phyloP scores from a whole-genome alignment of 2,329 filamentous ascomycete species.

The Zasmidium citrigriseum region DNA sequence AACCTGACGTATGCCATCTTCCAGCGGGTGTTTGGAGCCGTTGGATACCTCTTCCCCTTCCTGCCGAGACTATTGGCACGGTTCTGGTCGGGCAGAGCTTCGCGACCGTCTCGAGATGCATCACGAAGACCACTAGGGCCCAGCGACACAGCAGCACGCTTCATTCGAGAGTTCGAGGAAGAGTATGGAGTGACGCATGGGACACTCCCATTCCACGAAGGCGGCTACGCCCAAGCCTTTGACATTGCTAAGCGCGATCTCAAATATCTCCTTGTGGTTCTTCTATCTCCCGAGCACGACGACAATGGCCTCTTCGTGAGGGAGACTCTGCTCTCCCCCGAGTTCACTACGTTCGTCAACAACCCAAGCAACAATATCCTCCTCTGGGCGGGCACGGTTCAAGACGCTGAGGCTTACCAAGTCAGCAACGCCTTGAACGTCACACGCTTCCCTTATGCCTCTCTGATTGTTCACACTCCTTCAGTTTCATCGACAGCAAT shows the following conservation, averaged over 20 bases:
- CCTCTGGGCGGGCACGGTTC: constrained; percentile 89
- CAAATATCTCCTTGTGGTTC: constrained; percentile 84
- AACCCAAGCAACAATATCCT: constrained; percentile 77
- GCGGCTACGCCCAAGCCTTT: constrained; percentile 87
- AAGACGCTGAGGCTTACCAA: constrained; percentile 92
- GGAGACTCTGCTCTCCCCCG: constrained; percentile 75
- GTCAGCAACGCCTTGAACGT: constrained; percentile 83
- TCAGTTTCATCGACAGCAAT: constrained; percentile 82
- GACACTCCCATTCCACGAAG: constrained; percentile 76
- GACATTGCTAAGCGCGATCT: constrained; percentile 88
- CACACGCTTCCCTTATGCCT: constrained; percentile 90
- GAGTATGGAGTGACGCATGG: constrained; percentile 70
- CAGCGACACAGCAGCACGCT: constrained; percentile 82
- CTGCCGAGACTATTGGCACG: constrained; percentile 64
- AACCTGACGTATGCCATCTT: constrained; percentile 73
- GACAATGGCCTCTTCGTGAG: constrained; percentile 80
- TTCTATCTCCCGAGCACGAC: constrained; percentile 92
- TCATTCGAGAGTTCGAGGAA: constrained; percentile 92
- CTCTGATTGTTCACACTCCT: constrained; percentile 83
- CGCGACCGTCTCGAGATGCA: constrained; percentile 61
- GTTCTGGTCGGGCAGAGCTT: constrained; percentile 56
- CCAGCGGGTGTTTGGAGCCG: constrained; percentile 67
- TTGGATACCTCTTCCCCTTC: constrained; percentile 79
- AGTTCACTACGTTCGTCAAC: constrained; percentile 73
- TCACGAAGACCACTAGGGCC: constrained; percentile 73